Evolutionary conservation across 2,329 filamentous ascomycete genomes (phyloP).

Genomic region (Colletotrichum viniferum): DNA sequence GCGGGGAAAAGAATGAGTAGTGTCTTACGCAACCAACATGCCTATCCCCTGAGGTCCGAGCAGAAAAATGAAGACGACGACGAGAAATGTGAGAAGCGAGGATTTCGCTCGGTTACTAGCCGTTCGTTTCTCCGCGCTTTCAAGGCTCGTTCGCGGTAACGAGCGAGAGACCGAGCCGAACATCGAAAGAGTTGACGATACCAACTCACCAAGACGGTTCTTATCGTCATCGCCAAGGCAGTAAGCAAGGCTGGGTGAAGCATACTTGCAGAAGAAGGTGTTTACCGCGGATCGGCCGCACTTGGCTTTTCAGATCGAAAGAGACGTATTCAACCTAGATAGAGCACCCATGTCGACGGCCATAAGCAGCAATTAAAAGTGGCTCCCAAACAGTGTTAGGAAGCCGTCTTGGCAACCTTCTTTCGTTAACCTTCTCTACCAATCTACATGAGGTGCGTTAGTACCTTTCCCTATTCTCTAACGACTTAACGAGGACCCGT

Average conservation of each 20-base stretch:
- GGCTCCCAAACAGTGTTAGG: not conserved
- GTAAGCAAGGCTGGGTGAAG: not conserved
- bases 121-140: not conserved
- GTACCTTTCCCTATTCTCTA: not conserved
- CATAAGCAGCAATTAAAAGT: not conserved
- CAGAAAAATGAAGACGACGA: not conserved
- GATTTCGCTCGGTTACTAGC: not conserved
- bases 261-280: not conserved
- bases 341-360: not conserved
- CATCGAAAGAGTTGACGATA: not conserved
- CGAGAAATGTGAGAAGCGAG: not conserved
- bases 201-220: not conserved
- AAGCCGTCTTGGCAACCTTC: not conserved
- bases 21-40: not conserved
- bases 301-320: not conserved
- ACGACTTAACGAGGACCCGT: not conserved
- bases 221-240: not conserved
- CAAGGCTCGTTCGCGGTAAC: not conserved
- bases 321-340: not conserved
- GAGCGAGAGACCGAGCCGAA: not conserved
- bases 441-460: not conserved
- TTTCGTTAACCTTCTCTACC: not conserved
- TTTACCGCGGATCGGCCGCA: not conserved
- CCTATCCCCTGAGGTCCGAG: not conserved
- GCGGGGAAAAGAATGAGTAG: not conserved